Percentiles rank a stretch among this genome's conserved stretches.
Conservation (phyloP, 805 yeast genomes). For the Ogataea populi-albae region DNA sequence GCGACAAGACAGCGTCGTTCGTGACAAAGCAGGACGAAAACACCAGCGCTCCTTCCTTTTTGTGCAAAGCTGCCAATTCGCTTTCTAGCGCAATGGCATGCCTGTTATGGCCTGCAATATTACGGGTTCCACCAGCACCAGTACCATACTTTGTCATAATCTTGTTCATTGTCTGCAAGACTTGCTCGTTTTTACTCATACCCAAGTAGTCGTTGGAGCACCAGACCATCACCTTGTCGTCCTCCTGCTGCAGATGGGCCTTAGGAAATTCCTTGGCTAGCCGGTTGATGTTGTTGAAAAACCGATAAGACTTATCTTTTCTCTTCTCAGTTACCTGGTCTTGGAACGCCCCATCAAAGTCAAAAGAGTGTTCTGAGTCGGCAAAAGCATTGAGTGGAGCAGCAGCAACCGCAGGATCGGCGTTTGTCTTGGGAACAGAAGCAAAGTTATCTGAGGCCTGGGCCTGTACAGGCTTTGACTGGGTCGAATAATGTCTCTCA, state of each 20-base stretch:
- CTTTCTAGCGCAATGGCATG: slow-evolving; percentile 87
- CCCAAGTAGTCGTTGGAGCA: slow-evolving; percentile 98
- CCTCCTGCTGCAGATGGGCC: slow-evolving; percentile 77
- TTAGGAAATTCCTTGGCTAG: slow-evolving; percentile 89
- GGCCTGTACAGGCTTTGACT: slow-evolving; percentile 44
- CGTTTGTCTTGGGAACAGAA: slow-evolving; percentile 9
- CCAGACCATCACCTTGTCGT: slow-evolving; percentile 95
- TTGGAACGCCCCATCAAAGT: slow-evolving; percentile 67
- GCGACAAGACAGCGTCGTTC: slow-evolving; percentile 88
- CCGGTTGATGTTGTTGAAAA: slow-evolving; percentile 95
- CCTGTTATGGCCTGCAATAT: slow-evolving; percentile 95
- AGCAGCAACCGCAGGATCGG: slow-evolving; percentile 34
- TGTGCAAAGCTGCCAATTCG: slow-evolving; percentile 85
- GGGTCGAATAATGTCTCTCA: slow-evolving; percentile 43
- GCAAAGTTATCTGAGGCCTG: slow-evolving; percentile 41
- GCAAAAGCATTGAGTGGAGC: slow-evolving; percentile 26
- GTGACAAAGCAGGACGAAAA: slow-evolving; percentile 96
- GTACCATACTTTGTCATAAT: slow-evolving; percentile 90
- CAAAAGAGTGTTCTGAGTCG: slow-evolving; percentile 56
- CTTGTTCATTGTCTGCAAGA: slow-evolving; percentile 70
- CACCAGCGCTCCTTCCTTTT: slow-evolving; percentile 92
- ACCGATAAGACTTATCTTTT: slow-evolving; percentile 88
- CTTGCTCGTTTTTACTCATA: slow-evolving; percentile 79
- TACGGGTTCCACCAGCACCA: slow-evolving; percentile 99
- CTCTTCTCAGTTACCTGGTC: slow-evolving; percentile 71